Evolutionary conservation across 345 rosid species (phyloP).

Genomic region (Camelina sativa): DNA sequence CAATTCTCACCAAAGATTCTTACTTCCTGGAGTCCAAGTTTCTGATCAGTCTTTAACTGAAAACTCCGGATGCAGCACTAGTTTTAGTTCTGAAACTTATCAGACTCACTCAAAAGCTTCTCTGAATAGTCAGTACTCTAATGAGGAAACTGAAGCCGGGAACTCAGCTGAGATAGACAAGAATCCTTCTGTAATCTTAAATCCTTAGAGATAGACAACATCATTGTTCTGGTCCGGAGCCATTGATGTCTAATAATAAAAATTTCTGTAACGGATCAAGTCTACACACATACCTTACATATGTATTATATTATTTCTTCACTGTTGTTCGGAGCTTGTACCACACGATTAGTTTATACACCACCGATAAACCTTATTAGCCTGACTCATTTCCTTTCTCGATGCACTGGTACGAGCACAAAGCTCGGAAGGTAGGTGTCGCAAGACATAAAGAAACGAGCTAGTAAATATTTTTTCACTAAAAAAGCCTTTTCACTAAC

Average conservation of each 20-base stretch:
- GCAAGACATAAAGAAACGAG: too few relatives aligned
- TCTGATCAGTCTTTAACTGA: conserved; percentile 30
- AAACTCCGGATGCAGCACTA: conserved; percentile 36
- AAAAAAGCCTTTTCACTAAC: too few relatives aligned
- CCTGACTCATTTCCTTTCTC: too few relatives aligned
- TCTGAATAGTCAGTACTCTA: conserved; percentile 34
- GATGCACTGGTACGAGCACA: too few relatives aligned
- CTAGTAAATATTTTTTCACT: too few relatives aligned
- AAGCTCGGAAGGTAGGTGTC: too few relatives aligned
- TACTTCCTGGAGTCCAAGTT: conserved; percentile 46
- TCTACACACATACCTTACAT: not conserved
- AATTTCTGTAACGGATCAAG: conserved; percentile 14
- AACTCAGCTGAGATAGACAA: conserved; percentile 34
- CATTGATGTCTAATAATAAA: conserved; percentile 37
- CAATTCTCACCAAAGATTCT: conserved; percentile 46
- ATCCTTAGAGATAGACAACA: conserved; percentile 20
- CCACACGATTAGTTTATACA: too few relatives aligned
- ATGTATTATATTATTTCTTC: not conserved
- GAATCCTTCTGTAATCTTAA: conserved; percentile 15
- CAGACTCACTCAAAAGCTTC: conserved; percentile 36
- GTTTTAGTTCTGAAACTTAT: conserved; percentile 33
- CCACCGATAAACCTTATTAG: too few relatives aligned
- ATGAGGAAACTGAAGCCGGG: conserved; percentile 42
- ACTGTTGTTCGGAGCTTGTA: too few relatives aligned
- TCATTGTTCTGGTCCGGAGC: conserved; percentile 22